Percentiles rank a stretch among this genome's conserved stretches.
phyloP scores from a whole-genome alignment of 2,329 filamentous ascomycete genomes.

The Epichloe sp. region DNA sequence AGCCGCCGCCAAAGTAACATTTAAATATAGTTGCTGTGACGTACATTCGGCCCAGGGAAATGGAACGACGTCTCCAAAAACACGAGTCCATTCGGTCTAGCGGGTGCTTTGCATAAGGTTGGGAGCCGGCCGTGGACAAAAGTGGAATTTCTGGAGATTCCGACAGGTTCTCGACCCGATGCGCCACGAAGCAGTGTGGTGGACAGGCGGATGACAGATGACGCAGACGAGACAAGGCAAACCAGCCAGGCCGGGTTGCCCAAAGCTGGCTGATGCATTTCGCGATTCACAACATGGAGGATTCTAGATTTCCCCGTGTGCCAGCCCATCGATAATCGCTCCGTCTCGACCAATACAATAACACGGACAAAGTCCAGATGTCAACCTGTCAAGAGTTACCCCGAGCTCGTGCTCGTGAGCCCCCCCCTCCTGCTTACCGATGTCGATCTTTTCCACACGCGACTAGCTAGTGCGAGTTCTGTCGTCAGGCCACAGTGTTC shows the following conservation, averaged over 20 bases:
- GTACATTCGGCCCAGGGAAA: too few relatives aligned
- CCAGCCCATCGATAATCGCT: neutral
- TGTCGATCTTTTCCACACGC: neutral
- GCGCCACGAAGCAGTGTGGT: constrained; percentile 5
- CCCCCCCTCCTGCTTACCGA: neutral
- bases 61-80: too few relatives aligned
- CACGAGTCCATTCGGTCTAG: neutral
- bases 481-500: too few relatives aligned
- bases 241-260: too few relatives aligned
- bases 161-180: constrained; percentile 8
- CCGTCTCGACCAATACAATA: too few relatives aligned
- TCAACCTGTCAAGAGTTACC: too few relatives aligned
- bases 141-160: constrained; percentile 1
- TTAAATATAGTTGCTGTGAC: neutral
- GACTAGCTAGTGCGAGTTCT: neutral
- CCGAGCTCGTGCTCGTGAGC: too few relatives aligned
- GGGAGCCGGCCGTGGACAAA: neutral
- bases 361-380: too few relatives aligned
- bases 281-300: neutral
- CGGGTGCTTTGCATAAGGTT: neutral
- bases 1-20: neutral
- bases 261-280: too few relatives aligned
- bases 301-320: neutral
- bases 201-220: neutral
- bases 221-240: neutral